Percentiles rank a stretch among this genome's conserved stretches.
phyloP scores from a whole-genome alignment of 1,139 yeast species.

The Zygosaccharomyces pseudobailii region DNA sequence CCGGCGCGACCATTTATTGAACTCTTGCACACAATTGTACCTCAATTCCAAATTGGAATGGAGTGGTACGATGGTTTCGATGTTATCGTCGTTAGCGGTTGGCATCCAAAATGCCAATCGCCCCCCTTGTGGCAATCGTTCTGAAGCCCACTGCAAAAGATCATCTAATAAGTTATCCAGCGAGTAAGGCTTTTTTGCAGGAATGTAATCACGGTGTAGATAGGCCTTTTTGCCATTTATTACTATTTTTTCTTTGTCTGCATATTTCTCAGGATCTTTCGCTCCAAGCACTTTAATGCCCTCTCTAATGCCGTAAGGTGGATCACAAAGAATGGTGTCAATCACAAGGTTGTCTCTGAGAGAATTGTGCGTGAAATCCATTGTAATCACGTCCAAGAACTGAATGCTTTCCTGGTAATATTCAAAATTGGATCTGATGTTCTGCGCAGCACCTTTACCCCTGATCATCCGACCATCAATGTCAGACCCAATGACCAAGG shows the following conservation, averaged over 20 bases:
- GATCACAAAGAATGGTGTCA: conserved; percentile 89
- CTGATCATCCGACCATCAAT: conserved; percentile 80
- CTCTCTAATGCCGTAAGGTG: conserved; percentile 97
- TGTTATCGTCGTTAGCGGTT: conserved; percentile 81
- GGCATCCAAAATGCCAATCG: conserved; percentile 98
- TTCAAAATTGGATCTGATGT: conserved; percentile 62
- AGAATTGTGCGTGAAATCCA: conserved; percentile 94
- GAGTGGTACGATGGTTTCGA: conserved; percentile 68
- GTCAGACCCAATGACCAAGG: conserved; percentile 79
- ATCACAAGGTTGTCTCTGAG: conserved; percentile 57
- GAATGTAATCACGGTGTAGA: conserved; percentile 76
- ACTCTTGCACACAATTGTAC: conserved; percentile 78
- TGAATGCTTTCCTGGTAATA: conserved; percentile 59
- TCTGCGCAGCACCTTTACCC: conserved; percentile 53
- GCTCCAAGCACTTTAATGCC: conserved; percentile 93
- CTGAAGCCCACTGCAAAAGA: conserved; percentile 65
- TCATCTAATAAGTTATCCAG: conserved; percentile 73
- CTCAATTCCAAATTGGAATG: conserved; percentile 68
- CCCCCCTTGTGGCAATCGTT: conserved; percentile 67
- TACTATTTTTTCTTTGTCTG: conserved; percentile 62
- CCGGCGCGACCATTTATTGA: conserved; percentile 89
- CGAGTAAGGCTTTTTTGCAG: conserved; percentile 88
- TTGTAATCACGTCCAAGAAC: conserved; percentile 72
- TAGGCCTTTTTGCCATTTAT: conserved; percentile 78
- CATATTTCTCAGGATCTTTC: conserved; percentile 50